Evolutionary conservation across 108 stramenopile species (phyloP).

Genomic region (Nannochloropsis granulata): DNA sequence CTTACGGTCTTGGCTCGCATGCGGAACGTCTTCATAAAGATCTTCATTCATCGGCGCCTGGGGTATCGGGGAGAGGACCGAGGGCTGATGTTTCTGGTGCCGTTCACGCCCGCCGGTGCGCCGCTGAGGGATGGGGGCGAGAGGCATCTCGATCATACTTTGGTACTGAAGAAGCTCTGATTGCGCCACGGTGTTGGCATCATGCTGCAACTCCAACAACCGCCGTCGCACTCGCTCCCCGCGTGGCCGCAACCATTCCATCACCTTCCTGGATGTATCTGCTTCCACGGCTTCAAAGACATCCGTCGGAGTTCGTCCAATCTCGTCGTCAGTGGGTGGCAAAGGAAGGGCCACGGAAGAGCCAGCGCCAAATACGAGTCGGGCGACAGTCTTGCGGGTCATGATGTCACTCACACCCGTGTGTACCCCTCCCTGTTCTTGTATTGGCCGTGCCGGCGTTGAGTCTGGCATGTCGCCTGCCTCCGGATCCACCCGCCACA

Average conservation of each 20-base stretch:
- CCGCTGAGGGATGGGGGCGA: not conserved
- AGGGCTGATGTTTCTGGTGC: not conserved
- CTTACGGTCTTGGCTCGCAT: not conserved
- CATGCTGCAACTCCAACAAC: not conserved
- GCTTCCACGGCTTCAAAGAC: not conserved
- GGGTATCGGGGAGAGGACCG: not conserved
- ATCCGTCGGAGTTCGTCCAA: not conserved
- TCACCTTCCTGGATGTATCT: not conserved
- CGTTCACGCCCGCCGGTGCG: not conserved
- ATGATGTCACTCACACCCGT: not conserved
- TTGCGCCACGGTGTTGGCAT: not conserved
- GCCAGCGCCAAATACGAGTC: not conserved
- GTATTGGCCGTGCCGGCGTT: not conserved
- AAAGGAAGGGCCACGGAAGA: not conserved
- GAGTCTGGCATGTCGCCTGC: no score
- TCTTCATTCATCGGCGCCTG: not conserved
- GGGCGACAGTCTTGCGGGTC: not conserved
- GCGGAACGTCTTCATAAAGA: not conserved
- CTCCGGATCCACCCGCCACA: not conserved
- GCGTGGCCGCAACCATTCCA: not conserved
- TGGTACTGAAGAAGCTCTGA: not conserved
- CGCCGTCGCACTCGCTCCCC: not conserved
- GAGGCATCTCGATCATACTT: not conserved
- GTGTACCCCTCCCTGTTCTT: not conserved
- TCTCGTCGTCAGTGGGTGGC: not conserved